Base-by-base conservation (phyloP, 2,329 filamentous ascomycete genomes). In the Laburnicola sp. region DNA sequence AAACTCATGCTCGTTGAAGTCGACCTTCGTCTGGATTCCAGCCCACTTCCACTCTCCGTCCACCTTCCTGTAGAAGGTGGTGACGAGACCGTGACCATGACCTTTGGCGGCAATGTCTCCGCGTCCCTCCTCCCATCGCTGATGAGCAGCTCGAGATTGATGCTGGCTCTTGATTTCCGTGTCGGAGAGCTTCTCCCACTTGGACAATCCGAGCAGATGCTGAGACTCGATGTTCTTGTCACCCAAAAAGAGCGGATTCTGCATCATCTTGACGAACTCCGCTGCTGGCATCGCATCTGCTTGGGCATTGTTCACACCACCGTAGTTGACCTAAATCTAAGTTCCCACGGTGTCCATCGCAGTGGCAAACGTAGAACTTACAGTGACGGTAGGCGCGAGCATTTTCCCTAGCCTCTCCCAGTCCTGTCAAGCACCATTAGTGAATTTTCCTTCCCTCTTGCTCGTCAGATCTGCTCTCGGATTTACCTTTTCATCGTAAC, bases 1-100 rank as follows among this genome's bases (percentile, higher is more conserved):
- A 39, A 39, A 39, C 4, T 39, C 37, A 39, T 39, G 37, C 37
- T 39, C 37, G 7, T 39, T 39, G 37, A 39, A 39, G 23, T 39
- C 37, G 25, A 39, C 37, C 10, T 39, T 39, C 22, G 37, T 39
- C 22, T 39, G 37, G 6, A 39, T 39, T n/a, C 37, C 37, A 39
- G 37, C 37, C 37, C 37, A 39, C 23, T 39, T 39, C 37, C 37
- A 39, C 23, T 26, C 23, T 3, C 23, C 37, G 22, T 39, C 22
- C 2, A 39, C 37, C 25, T 27, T 39, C 23, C 10, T 39, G 23
- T 39, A 39, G 37, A 39, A 39, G 11, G 37, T 39, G 10, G 37
- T 39, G 9, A 39, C 23, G 22, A 39, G 37, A n/a, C 37, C 37
- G 22, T 39, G 37, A 7, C 37, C 37, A 27, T 39, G 37, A 2